Evolutionary conservation across 2,329 filamentous ascomycete species (phyloP).

Genomic region (Metarhizium anisopliae): DNA sequence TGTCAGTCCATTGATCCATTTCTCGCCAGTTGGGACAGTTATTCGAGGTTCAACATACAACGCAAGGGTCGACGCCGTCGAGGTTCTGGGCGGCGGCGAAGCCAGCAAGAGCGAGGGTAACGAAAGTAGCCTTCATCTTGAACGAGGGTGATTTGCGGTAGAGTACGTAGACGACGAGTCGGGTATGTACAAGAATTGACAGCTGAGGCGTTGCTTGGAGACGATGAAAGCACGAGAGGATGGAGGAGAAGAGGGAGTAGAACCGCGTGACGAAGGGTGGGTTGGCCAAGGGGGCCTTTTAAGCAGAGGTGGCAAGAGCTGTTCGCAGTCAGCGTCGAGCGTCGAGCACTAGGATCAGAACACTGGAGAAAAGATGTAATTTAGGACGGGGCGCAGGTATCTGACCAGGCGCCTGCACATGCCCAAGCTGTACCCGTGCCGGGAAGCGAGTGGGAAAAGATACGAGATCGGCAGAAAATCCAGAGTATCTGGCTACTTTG

Average conservation of each 20-base stretch:
- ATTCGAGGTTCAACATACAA: conserved; percentile 23
- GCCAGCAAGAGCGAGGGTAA: conserved; percentile 23
- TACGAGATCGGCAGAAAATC: not conserved
- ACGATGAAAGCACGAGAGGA: not conserved
- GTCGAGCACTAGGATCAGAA: not conserved
- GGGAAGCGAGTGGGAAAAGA: not conserved
- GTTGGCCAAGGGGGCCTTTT: conserved; percentile 5
- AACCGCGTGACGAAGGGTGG: not conserved
- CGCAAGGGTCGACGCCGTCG: conserved; percentile 26
- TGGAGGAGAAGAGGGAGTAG: not conserved
- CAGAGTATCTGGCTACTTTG: not conserved
- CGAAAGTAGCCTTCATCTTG: conserved; percentile 32
- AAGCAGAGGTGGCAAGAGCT: conserved; percentile 1
- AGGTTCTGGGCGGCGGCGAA: conserved; percentile 30
- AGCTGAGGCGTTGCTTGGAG: not conserved
- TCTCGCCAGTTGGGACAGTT: too few relatives aligned
- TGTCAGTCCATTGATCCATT: not conserved
- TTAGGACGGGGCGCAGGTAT: not conserved
- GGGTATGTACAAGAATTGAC: conserved; percentile 4
- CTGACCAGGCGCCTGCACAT: not conserved
- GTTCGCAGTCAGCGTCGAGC: not conserved
- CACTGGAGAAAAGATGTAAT: too few relatives aligned
- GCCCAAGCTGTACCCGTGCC: not conserved
- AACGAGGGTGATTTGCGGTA: not conserved
- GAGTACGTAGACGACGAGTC: not conserved